phyloP scores from a whole-genome alignment of 768 basidiomycete genomes.

The Cystoderma amianthinum region DNA sequence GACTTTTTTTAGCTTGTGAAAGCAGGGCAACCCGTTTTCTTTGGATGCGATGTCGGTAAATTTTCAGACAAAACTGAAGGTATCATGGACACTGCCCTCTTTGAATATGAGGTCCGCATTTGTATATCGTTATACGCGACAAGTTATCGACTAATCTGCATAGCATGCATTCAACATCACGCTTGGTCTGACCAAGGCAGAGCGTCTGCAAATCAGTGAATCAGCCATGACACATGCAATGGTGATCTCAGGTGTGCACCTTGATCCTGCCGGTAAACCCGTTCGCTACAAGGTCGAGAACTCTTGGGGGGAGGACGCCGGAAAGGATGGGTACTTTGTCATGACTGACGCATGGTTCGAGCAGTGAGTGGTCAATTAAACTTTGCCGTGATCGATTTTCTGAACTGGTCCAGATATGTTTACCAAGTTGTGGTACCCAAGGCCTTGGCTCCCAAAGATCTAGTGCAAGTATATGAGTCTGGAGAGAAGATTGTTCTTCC shows the following conservation, averaged over 20 bases:
- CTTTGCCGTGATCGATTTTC: not conserved
- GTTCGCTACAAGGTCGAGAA: slow-evolving; percentile 97
- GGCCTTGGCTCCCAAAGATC: slow-evolving; percentile 70
- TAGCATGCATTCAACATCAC: slow-evolving; percentile 80
- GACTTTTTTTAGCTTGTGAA: slow-evolving; percentile 52
- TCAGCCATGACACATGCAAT: slow-evolving; percentile 94
- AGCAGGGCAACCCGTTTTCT: slow-evolving; percentile 87
- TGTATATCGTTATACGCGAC: not conserved
- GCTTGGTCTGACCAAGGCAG: slow-evolving; percentile 76
- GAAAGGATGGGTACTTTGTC: slow-evolving; percentile 85
- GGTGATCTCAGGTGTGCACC: slow-evolving; percentile 91
- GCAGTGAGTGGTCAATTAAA: slow-evolving; percentile 44
- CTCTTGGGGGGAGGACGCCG: slow-evolving; percentile 76
- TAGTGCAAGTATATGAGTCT: slow-evolving; percentile 73
- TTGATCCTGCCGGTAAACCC: slow-evolving; percentile 68
- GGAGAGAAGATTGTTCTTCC: slow-evolving; percentile 65
- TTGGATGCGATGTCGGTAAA: slow-evolving; percentile 94
- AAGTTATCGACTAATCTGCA: not conserved
- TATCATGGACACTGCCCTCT: slow-evolving; percentile 82
- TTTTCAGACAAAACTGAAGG: slow-evolving; percentile 65
- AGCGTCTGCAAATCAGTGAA: slow-evolving; percentile 77
- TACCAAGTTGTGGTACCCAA: slow-evolving; percentile 92
- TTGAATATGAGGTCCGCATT: slow-evolving; percentile 65
- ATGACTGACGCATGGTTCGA: slow-evolving; percentile 94
- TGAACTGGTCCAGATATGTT: slow-evolving; percentile 53